phyloP scores from a whole-genome alignment of 352 stramenopile species.

The Globisporangium takayamanum region DNA sequence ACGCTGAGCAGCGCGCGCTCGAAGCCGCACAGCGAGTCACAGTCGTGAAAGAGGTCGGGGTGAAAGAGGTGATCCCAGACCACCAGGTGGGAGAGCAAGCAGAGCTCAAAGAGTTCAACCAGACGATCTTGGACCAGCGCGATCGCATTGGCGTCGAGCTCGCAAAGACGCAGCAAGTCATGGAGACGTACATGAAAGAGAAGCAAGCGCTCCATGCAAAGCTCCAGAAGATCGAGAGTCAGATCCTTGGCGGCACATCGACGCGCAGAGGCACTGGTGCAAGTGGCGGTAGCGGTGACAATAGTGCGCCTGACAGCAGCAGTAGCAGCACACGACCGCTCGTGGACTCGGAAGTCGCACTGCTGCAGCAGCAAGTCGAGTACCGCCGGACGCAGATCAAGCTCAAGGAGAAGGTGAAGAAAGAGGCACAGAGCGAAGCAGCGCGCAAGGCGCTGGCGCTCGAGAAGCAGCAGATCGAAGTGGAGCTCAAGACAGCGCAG shows the following conservation, averaged over 20 bases:
- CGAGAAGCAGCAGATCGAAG: constrained; percentile 72
- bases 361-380: constrained; percentile 81
- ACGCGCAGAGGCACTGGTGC: constrained; percentile 10
- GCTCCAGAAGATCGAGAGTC: constrained; percentile 74
- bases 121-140: constrained; percentile 57
- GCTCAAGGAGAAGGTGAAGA: constrained; percentile 66
- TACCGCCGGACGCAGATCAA: constrained; percentile 75
- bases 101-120: constrained; percentile 57
- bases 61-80: constrained; percentile 76
- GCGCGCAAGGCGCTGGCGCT: constrained; percentile 44
- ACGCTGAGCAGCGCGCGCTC: constrained; percentile 31
- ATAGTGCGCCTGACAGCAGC: neutral
- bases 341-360: constrained; percentile 59
- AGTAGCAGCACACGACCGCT: constrained; percentile 4
- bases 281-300: neutral
- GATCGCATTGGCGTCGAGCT: constrained; percentile 71
- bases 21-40: constrained; percentile 11
- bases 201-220: constrained; percentile 31
- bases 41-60: constrained; percentile 58
- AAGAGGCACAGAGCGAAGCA: constrained; percentile 56
- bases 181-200: constrained; percentile 40
- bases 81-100: constrained; percentile 54
- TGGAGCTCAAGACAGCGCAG: constrained; percentile 65
- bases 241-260: constrained; percentile 58
- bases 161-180: constrained; percentile 58